Base-by-base conservation (phyloP, 306 rosid genomes). In the Gastrolobium bilobum region DNA sequence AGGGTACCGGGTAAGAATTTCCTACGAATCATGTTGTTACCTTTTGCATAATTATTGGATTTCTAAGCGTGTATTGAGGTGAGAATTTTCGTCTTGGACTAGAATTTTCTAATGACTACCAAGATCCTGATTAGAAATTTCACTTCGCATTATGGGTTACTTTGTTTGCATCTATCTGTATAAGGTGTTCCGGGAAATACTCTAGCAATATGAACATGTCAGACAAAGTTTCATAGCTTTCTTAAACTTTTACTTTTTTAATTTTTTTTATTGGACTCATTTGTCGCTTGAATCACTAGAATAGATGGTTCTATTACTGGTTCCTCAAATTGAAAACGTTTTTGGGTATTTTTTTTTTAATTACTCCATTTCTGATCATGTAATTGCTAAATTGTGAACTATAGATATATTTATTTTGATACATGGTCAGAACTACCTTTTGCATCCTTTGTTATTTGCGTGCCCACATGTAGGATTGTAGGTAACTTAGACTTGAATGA, bases 1-100 rank as follows among this genome's bases (percentile, higher is more conserved):
- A 81, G 90, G 78, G 88, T 95, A 26, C 96, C 99, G 0, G 98
- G 98, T 93, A 81, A 72, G 61, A 29, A n/a, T 54, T 84, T 71
- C 60, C 33, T 47, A 1, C 40, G 46, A 30, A 44, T 68, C 73
- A 68, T 29, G 40, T 38, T 50, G 4, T 7, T 42, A 38, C 50
- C 48, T 63, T 63, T 51, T 62, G 30, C 46, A 2, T 26, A 1
- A 50, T 15, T 52, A 65, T 65, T 51, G 10, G 38, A 75, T 11
- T 61, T 8, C 6, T 44, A 42, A 33, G n/a, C 40, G 6, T 48
- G 63, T 33, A 7, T n/a, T 39, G 37, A 35, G 48, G 53, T 29
- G 13, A 47, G 39, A 51, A 35, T 14, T 62, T 51, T 54, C 31
- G 11, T 63, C 67, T 9, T 31, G 0, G 54, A 34, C 47, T 47